Conservation (phyloP, 2,329 filamentous ascomycete species). For the Escovopsis sp. region DNA sequence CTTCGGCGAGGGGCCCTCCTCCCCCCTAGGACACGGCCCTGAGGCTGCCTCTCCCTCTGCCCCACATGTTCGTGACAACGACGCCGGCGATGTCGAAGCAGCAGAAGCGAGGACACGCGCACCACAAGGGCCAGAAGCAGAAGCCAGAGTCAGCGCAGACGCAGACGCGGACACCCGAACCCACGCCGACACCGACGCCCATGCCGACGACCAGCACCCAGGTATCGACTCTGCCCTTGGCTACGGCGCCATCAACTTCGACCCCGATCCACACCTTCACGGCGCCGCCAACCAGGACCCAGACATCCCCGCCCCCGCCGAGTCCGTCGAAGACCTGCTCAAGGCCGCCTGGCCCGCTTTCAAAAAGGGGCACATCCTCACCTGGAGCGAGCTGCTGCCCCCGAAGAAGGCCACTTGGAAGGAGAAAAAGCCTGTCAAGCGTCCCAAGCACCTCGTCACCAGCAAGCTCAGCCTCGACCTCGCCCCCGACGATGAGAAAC, state of each 20-base stretch:
- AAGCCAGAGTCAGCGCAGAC: no score
- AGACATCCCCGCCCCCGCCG: conserved; percentile 51
- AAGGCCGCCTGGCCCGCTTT: conserved; percentile 72
- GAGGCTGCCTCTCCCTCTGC: conserved; percentile 27
- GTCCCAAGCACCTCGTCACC: conserved; percentile 66
- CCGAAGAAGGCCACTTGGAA: conserved; percentile 64
- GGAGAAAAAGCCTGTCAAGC: conserved; percentile 63
- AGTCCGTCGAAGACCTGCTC: conserved; percentile 60
- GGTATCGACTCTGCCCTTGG: conserved; percentile 16
- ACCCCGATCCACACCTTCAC: conserved; percentile 27
- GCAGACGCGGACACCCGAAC: no score
- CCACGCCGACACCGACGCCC: conserved; percentile 14
- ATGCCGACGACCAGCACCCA: conserved; percentile 19
- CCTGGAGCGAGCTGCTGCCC: conserved; percentile 71
- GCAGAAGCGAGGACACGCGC: no score
- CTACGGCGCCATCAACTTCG: conserved; percentile 31
- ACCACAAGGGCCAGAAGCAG: no score
- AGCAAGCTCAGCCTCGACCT: conserved; percentile 83
- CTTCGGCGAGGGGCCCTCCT: conserved; percentile 47
- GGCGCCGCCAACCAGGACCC: conserved; percentile 40
- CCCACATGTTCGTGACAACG: conserved; percentile 25
- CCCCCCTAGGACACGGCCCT: conserved; percentile 27
- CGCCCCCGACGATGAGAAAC: conserved; percentile 70
- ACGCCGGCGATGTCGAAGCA: conserved; percentile 14
- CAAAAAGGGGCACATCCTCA: conserved; percentile 55